Base-by-base conservation (phyloP, 208 protist species). In the Trypanosoma platydactyli region DNA sequence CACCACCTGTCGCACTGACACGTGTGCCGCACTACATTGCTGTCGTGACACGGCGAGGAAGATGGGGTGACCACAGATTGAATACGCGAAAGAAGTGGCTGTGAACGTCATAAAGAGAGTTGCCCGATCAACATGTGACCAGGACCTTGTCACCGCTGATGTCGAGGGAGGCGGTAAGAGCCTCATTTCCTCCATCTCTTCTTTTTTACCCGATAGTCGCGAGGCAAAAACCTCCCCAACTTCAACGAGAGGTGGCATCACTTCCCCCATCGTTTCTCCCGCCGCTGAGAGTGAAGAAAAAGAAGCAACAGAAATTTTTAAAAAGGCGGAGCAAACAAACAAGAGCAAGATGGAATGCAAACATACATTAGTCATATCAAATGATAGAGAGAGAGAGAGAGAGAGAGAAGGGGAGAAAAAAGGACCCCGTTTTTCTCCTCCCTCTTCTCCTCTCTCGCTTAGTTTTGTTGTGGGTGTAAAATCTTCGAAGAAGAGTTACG, bases 31-130 rank as follows among this genome's bases (percentile, higher is more conserved):
- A n/a, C 67, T 73, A 72, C 77, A 89, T 76, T 94, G 88, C 72
- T 94, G 88, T 20, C 88, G 79, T 0, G 88, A 76, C 48, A 94
- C 89, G 30, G 79, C 81, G 12, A 94, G 76, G 58, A 89, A 89
- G 25, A 94, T 56, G 0, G 88, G 88, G 33, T 94, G 84, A 12
- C 80, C 84, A 13, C 86, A 52, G 25, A 90, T 64, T 61, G 82
- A 82, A 69, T 88, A 88, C 25, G 68, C 54, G 60, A 89, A 81
- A 33, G 88, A 89, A 24, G 88, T 91, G 57, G 73, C 58, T 12
- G 72, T 78, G 30, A 91, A 89, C 30, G 84, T 89, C 53, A 72
- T 57, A 67, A 94, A 80, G 27, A 94, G 64, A 64, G 74, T 76
- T 40, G 73, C 49, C 13, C 62, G 80, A 62, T 94, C 79, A 13